Base-by-base conservation (phyloP, 805 yeast genomes). In the Wickerhamiella siamensis region DNA sequence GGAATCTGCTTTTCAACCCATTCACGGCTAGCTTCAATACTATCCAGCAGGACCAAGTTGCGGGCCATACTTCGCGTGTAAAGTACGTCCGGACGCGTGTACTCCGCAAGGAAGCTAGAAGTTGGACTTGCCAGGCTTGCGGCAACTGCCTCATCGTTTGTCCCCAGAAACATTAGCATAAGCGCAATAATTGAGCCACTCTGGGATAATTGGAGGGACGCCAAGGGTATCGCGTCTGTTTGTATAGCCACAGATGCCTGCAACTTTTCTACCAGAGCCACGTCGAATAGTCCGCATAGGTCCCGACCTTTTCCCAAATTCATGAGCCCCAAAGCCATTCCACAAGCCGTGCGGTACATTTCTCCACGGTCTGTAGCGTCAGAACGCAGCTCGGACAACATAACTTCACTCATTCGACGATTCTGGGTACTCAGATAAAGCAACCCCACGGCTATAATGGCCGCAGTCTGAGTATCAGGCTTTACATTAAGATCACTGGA, bases 401-500 rank as follows among this genome's bases (percentile, higher is more conserved):
- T 62, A 29, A 83, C 72, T 45, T 81, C 91, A 43, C 87, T 78
- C 86, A 88, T 82, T 49, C 93, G 68, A 36, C 94, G 70, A 55
- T 86, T 94, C 47, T 77, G 86, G 4, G 84, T 73, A 40, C 73
- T 81, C 40, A 76, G 63, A 52, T 84, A 87, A 5, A 93, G 64
- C 41, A 93, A 63, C 0, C 98, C 99, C 43, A 91, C 74, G 0
- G 97, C 95, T 38, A 91, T 64, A 22, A 88, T 58, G 0, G 96
- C 97, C 0, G 96, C 95, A 0, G 94, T 75, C 57, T 91, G 97
- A 5, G 88, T 94, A 9, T 76, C 69, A 1, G 75, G 63, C 2
- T 83, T 74, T 5, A 93, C 94, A 57, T 88, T 83, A 52, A 91
- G 67, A 57, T 86, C 94, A 36, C 79, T 80, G 0, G 96, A 86